A percentile compares a stretch with the other conserved stretches of the same genome.
Evolutionary conservation across 257 asterid species (phyloP).

Genomic region (Ophiorrhiza pumila): DNA sequence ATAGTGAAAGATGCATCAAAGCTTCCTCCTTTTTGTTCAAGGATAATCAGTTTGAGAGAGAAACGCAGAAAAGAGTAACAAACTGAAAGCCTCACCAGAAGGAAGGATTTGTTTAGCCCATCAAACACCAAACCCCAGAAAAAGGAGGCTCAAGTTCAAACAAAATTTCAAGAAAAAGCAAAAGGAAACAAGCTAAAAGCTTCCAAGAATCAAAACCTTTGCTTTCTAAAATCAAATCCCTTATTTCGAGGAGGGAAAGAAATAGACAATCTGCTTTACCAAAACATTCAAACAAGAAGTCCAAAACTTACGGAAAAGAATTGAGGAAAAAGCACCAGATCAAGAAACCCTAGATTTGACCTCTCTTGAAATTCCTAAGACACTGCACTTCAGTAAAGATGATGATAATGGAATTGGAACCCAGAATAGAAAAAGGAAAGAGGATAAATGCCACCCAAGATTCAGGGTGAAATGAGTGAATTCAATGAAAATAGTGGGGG

Average conservation of each 20-base stretch:
- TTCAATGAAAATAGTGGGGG: conserved; percentile 11
- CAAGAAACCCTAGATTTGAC: conserved; percentile 51
- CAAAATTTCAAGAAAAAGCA: conserved; percentile 52
- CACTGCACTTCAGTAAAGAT: conserved; percentile 9
- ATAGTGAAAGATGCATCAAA: conserved; percentile 93
- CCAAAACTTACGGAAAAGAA: conserved; percentile 22
- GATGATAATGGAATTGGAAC: conserved; percentile 6
- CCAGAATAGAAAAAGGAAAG: conserved; percentile 11
- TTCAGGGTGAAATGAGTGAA: conserved; percentile 11
- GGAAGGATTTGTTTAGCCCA: conserved; percentile 44
- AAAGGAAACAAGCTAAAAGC: conserved; percentile 61
- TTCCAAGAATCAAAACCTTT: conserved; percentile 61
- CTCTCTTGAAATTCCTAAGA: conserved; percentile 23
- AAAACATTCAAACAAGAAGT: conserved; percentile 41
- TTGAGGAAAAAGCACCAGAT: conserved; percentile 30
- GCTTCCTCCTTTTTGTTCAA: conserved; percentile 22
- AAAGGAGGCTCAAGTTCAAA: conserved; percentile 40
- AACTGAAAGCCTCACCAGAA: conserved; percentile 28
- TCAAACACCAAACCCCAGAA: conserved; percentile 42
- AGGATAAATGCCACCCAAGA: conserved; percentile 3
- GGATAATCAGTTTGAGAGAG: conserved; percentile 29
- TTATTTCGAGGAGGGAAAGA: conserved; percentile 52
- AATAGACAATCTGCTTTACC: conserved; percentile 34
- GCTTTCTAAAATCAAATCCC: conserved; percentile 57
- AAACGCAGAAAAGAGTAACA: conserved; percentile 26